Percentiles rank a stretch among this genome's conserved stretches.
Evolutionary conservation across 2,329 filamentous ascomycete species (phyloP).

Genomic region (Achaetomium macrosporum): DNA sequence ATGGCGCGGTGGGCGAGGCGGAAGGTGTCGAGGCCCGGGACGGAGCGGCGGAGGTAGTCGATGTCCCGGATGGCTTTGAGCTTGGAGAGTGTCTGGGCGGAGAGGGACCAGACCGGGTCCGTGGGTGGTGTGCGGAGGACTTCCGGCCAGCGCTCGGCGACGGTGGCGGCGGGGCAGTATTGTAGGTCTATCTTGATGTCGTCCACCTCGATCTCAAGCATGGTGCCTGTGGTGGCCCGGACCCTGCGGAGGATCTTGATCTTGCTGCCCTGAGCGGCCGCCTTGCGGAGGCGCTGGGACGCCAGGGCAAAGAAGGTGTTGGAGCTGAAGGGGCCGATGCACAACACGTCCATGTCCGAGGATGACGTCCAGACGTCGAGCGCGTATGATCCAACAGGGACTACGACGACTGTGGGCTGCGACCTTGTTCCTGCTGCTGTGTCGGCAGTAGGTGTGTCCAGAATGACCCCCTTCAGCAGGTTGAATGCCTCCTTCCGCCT

Average conservation of each 20-base stretch:
- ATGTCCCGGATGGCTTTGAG: constrained; percentile 60
- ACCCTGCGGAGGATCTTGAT: constrained; percentile 52
- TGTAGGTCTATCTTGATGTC: constrained; percentile 58
- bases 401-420: constrained; percentile 41
- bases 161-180: constrained; percentile 54
- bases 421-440: constrained; percentile 3
- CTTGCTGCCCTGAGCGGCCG: constrained; percentile 37
- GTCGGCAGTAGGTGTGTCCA: constrained; percentile 26
- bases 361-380: constrained; percentile 54
- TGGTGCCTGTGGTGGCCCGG: constrained; percentile 53
- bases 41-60: constrained; percentile 52
- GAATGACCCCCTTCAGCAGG: constrained; percentile 39
- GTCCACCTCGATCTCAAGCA: constrained; percentile 57
- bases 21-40: constrained; percentile 55
- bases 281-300: constrained; percentile 47
- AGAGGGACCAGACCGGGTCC: constrained; percentile 50
- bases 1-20: constrained; percentile 53
- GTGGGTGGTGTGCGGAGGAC: constrained; percentile 42
- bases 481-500: constrained; percentile 40
- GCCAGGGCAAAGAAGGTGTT: constrained; percentile 57
- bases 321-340: constrained; percentile 55
- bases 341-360: constrained; percentile 62
- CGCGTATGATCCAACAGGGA: constrained; percentile 61
- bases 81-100: constrained; percentile 51
- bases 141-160: constrained; percentile 49